Base-by-base conservation (phyloP, 164 flowering plant genomes). In the Kingdonia uniflora region DNA sequence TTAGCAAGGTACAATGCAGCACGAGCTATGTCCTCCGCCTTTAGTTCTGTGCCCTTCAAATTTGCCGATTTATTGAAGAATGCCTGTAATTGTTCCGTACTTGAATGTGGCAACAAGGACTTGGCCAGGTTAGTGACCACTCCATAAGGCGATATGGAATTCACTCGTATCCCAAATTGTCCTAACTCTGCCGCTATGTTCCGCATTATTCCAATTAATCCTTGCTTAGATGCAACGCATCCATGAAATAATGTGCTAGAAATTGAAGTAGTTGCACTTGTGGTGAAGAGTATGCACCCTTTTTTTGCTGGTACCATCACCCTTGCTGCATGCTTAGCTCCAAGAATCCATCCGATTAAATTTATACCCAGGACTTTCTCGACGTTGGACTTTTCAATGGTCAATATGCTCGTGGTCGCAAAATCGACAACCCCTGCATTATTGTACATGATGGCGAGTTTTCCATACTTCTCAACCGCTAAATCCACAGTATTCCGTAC, bases 21-120 rank as follows among this genome's bases (percentile, higher is more conserved):
- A 12, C 23, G n/a, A 20, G 51, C 51, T 6, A 47, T 24, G 19
- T 47, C 51, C 25, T 47, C 51, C 23, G 51, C 51, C 33, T 47
- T n/a, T n/a, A n/a, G n/a, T n/a, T 47, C 29, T 7, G 13, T 4
- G 26, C n/a, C 51, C 14, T 47, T 47, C 33, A 59, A 19, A 5
- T n/a, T 44, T n/a, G 2, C 48, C 21, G 15, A 1, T 8, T 19
- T 19, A 44, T 19, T 44, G 7, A 19, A 11, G 1, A n/a, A 44
- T 5, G 12, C 22, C 19, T 44, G 17, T 19, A n/a, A 5, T 10
- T n/a, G 11, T n/a, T 17, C 25, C 4, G 50, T 21, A 43, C 21
- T 43, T 2, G 2, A 11, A 43, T n/a, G 21, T 8, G 25, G 25
- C 2, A 47, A 2, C 7, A 10, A 14, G 14, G 3, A 3, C 5